Evolutionary conservation across 805 yeast species (phyloP), one percentile per base, ranked within the genome.

Genomic region (Cyberlindnera mrakii): DNA sequence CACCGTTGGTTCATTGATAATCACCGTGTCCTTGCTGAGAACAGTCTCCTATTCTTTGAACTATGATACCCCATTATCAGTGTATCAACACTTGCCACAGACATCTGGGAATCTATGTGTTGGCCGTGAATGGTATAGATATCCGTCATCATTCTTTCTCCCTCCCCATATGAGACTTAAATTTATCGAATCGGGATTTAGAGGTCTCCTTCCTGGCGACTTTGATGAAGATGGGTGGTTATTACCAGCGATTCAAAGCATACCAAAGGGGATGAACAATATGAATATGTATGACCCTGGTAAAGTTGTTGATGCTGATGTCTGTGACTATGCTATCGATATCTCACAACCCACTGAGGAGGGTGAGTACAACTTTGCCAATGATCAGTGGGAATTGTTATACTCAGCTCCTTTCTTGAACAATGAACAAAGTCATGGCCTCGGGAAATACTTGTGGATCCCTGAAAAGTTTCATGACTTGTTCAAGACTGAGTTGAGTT

Each of bases 51-150:
- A 88, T 46, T 73, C 77, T 1, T 59, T 64, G 10, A 86, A 85
- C 55, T 89, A 90, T 57, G 66, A 77, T 27, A 86, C 95, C 0
- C 95, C 96, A 6, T 63, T 88, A 40, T 52, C 66, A 0, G 77
- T 83, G 1, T 82, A 79, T 54, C 52, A 65, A n/a, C 67, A 65
- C 27, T 50, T 74, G 13, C 71, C 73, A 23, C 44, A 55, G 6
- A 52, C 55, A 4, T 39, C 48, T 13, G 66, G 64, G 31, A 82
- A 78, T 50, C 82, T 91, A 0, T 91, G 98, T 63, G 72, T 85
- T n/a, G 97, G 96, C 3, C 74, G 96, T 45, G 97, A 91, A 65
- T 90, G 97, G 97, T 88, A 87, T 57, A 85, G 91, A 57, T 90
- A 69, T 63, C 96, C 98, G 9, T 80, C 85, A 1, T 89, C 96